Evolutionary conservation across 768 basidiomycete genomes (phyloP).

Genomic region (Russula ochroleuca): DNA sequence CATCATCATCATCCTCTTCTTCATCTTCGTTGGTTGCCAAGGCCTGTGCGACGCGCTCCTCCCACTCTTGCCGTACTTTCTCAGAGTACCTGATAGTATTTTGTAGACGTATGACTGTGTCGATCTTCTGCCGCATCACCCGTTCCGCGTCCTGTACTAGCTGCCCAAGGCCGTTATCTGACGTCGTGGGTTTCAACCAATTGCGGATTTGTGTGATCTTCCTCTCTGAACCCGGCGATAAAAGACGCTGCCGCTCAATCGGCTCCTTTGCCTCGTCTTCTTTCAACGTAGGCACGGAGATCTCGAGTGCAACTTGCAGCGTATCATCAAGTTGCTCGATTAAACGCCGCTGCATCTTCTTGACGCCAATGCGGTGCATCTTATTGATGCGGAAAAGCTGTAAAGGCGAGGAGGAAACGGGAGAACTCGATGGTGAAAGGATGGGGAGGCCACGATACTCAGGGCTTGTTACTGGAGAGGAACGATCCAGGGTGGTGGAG

Average conservation of each 20-base stretch:
- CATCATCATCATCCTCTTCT: constrained; percentile 43
- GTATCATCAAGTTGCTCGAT: constrained; percentile 87
- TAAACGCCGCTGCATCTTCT: constrained; percentile 74
- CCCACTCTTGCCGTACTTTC: constrained; percentile 97
- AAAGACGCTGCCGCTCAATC: constrained; percentile 85
- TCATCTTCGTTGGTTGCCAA: constrained; percentile 56
- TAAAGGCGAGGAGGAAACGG: constrained; percentile 67
- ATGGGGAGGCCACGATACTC: constrained; percentile 90
- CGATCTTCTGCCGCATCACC: constrained; percentile 88
- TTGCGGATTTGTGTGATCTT: constrained; percentile 78
- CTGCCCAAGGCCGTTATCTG: constrained; percentile 78
- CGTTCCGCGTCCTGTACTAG: constrained; percentile 85
- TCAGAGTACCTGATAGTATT: constrained; percentile 96
- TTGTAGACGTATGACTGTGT: constrained; percentile 92
- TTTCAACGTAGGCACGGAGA: constrained; percentile 82
- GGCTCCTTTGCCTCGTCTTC: constrained; percentile 91
- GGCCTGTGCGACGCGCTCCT: constrained; percentile 74
- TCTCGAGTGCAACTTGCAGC: constrained; percentile 69
- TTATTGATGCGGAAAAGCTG: constrained; percentile 68
- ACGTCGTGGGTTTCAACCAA: constrained; percentile 82
- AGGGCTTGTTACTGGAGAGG: constrained; percentile 60
- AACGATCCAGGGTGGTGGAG: constrained; percentile 61
- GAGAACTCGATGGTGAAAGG: constrained; percentile 66
- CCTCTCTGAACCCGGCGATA: constrained; percentile 85
- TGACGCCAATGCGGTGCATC: constrained; percentile 75